These are phyloP conservation scores for Melanogaster broomeanus DNA, from an alignment of 768 basidiomycete species.

Conservation along the genomic window DNA sequence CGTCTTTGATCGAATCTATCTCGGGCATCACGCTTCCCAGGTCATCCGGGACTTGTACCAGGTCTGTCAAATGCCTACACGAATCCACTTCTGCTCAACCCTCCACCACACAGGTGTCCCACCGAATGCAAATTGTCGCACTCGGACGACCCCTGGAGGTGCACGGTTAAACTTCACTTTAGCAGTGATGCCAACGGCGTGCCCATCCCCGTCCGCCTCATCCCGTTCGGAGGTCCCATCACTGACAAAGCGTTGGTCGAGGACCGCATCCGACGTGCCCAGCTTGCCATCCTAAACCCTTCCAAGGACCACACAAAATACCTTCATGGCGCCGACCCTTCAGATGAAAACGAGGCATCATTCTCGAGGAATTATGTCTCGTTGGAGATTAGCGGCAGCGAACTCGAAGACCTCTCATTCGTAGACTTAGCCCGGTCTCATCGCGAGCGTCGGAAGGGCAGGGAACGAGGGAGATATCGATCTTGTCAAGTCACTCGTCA, in stretches of 20 bases:
- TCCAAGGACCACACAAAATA: conserved; percentile 18
- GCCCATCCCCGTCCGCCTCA: conserved; percentile 38
- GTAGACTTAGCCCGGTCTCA: conserved; percentile 66
- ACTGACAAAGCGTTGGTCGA: conserved; percentile 56
- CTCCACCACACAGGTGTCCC: conserved; percentile 54
- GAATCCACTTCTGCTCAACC: not conserved
- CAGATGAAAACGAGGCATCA: conserved; percentile 22
- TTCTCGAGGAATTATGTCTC: conserved; percentile 63
- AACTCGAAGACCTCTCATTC: conserved; percentile 65
- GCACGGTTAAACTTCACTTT: conserved; percentile 49
- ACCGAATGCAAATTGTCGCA: conserved; percentile 56
- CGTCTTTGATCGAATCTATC: conserved; percentile 73
- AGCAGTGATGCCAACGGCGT: conserved; percentile 41
- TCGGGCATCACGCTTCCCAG: conserved; percentile 70
- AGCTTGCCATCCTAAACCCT: conserved; percentile 67
- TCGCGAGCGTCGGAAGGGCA: conserved; percentile 51
- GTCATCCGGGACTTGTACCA: conserved; percentile 72
- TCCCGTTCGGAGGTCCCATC: conserved; percentile 51
- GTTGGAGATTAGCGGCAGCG: conserved; percentile 57
- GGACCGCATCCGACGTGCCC: conserved; percentile 66
- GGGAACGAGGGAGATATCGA: conserved; percentile 59
- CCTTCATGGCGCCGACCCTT: conserved; percentile 8
- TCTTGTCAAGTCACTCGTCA: conserved; percentile 59
- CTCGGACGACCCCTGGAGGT: conserved; percentile 47
- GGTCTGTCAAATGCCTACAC: conserved; percentile 38